These are phyloP conservation scores for Pseudocercospora fijiensis DNA, from an alignment of 2,329 filamentous ascomycete genomes.

Conservation along the genomic window DNA sequence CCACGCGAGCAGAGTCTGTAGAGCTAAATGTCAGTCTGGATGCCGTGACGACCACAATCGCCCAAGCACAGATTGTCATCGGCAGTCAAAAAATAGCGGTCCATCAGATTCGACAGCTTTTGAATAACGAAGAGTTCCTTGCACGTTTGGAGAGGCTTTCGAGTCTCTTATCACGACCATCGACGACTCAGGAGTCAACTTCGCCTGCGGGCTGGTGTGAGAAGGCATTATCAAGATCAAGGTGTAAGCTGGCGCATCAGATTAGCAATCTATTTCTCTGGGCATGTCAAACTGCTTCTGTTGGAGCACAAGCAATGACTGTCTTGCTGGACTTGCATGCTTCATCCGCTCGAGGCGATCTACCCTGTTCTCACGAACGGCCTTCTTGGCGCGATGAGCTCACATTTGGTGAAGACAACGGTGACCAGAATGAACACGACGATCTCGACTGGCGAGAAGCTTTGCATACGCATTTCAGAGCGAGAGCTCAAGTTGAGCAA, in stretches of 20 bases:
- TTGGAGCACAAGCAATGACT: conserved; percentile 20
- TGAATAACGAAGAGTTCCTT: conserved; percentile 20
- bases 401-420: conserved; percentile 6
- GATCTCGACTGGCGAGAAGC: conserved; percentile 50
- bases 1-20: conserved; percentile 15
- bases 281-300: conserved; percentile 19
- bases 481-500: conserved; percentile 46
- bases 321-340: conserved; percentile 25
- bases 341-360: conserved; percentile 20
- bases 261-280: conserved; percentile 24
- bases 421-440: not conserved
- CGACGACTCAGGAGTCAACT: not conserved
- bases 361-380: conserved; percentile 20
- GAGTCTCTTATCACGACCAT: not conserved
- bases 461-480: conserved; percentile 47
- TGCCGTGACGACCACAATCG: conserved; percentile 18
- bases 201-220: conserved; percentile 19
- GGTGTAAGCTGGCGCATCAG: conserved; percentile 25
- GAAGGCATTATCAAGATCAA: conserved; percentile 20
- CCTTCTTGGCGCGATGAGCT: conserved; percentile 17
- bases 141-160: conserved; percentile 14
- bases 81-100: conserved; percentile 23
- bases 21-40: conserved; percentile 20
- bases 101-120: conserved; percentile 22
- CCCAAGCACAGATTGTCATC: conserved; percentile 17